These are phyloP conservation scores for Saccharomycopsis fodiens DNA, from an alignment of 805 yeast species.

Conservation along the genomic window DNA sequence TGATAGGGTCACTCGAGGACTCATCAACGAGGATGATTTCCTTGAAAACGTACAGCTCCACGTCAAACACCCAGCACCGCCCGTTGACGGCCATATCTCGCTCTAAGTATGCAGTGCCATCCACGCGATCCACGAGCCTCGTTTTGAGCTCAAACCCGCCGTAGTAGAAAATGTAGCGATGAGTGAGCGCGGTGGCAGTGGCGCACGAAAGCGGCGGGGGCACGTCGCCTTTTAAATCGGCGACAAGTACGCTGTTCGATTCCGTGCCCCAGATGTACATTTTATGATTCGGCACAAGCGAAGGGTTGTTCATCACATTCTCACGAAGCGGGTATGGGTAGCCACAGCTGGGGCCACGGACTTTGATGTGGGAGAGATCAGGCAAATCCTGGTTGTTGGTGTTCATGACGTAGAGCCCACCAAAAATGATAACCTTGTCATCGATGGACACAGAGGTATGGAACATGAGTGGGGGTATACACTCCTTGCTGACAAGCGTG, in stretches of 20 bases:
- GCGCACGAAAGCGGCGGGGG: constrained; percentile 37
- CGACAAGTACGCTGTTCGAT: constrained; percentile 30
- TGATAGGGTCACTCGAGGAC: neutral
- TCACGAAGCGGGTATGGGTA: constrained; percentile 40
- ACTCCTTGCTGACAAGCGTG: constrained; percentile 30
- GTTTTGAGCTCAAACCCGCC: constrained; percentile 1
- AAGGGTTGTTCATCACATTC: constrained; percentile 34
- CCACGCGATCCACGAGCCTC: neutral
- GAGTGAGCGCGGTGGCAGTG: neutral
- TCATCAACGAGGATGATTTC: neutral
- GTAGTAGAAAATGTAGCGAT: constrained; percentile 4
- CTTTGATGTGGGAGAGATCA: neutral
- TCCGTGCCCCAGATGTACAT: constrained; percentile 33
- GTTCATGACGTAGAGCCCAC: constrained; percentile 30
- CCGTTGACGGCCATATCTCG: neutral
- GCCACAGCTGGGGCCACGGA: neutral
- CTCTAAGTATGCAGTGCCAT: neutral
- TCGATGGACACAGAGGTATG: constrained; percentile 35
- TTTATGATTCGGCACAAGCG: constrained; percentile 31
- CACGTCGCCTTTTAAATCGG: constrained; percentile 31
- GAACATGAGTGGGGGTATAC: constrained; percentile 35
- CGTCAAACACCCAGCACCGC: constrained; percentile 3
- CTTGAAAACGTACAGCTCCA: neutral
- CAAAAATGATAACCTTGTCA: constrained; percentile 33
- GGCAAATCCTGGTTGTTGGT: neutral